Base-by-base conservation (phyloP, 1,139 yeast species). In the Blastobotrys persicus region DNA sequence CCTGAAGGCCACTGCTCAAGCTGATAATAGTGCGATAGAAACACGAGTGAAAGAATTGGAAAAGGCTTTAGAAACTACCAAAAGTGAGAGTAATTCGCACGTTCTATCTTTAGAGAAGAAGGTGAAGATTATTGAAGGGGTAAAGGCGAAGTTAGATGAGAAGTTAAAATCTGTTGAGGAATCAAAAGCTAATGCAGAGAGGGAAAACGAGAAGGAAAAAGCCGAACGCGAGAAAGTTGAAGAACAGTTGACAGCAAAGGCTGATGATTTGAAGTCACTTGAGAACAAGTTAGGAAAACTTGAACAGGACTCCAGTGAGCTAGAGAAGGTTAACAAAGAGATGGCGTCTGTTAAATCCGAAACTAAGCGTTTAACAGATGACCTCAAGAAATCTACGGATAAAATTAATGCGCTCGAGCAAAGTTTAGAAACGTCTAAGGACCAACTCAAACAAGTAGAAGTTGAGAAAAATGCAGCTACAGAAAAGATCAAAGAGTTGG, bases 121-220 rank as follows among this genome's bases (percentile, higher is more conserved):
- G 42, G 35, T 38, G 53, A 35, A 46, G 44, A 37, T 31, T 41
- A 42, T 47, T 50, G 34, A 31, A 46, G 35, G 41, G 2, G 41
- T 37, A 14, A 37, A 37, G 14, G 28, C 3, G 13, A 37, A 37
- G 19, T 18, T 37, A 9, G 41, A 18, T 11, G 41, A 37, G 19
- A 37, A 37, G n/a, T 19, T 37, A 6, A 50, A 49, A 17, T 23
- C 46, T 14, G 42, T 48, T 11, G 48, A 52, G 9, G 28, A 23
- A 23, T 5, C 9, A 23, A 23, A 23, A 9, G 9, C 28, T 23
- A 14, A 34, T 19, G 34, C 40, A 19, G 32, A 16, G 4, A 28
- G 47, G 46, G 31, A 45, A 33, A 11, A 41, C 14, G 40, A 47
- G 20, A 33, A 5, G 9, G 44, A 16, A 11, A 17, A 31, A 17